Conservation (phyloP, 257 asterid genomes). For the Misopates orontium region DNA sequence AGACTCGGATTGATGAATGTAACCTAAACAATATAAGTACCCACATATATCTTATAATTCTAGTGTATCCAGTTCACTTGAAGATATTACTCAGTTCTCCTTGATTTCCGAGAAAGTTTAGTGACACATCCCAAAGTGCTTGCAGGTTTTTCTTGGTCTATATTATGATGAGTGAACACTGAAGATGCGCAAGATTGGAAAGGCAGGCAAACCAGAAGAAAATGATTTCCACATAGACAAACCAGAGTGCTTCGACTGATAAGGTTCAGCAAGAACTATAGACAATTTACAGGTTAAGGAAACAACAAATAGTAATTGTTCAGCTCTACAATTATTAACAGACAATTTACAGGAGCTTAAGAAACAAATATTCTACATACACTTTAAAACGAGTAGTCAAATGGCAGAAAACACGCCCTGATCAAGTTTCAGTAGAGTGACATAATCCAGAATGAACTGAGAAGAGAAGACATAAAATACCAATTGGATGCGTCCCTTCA, state of each 20-base stretch:
- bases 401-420: conserved; percentile 4
- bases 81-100: not conserved
- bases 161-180: not conserved
- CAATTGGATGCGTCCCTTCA: conserved; percentile 84
- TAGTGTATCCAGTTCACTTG: not conserved
- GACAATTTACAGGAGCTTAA: not conserved
- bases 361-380: not conserved
- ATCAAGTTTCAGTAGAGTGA: conserved; percentile 17
- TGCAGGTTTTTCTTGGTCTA: too few relatives aligned
- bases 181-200: not conserved
- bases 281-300: not conserved
- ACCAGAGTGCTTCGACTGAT: conserved; percentile 5
- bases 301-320: conserved; percentile 6
- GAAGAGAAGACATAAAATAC: conserved; percentile 37
- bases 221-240: not conserved
- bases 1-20: not conserved
- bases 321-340: not conserved
- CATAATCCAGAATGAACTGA: conserved; percentile 4
- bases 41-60: not conserved
- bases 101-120: not conserved
- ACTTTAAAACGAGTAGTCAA: not conserved
- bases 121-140: too few relatives aligned
- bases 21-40: not conserved
- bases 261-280: conserved; percentile 11
- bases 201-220: not conserved